These are phyloP conservation scores for Fusarium agapanthi DNA, from an alignment of 2,329 filamentous ascomycete genomes.

Conservation along the genomic window DNA sequence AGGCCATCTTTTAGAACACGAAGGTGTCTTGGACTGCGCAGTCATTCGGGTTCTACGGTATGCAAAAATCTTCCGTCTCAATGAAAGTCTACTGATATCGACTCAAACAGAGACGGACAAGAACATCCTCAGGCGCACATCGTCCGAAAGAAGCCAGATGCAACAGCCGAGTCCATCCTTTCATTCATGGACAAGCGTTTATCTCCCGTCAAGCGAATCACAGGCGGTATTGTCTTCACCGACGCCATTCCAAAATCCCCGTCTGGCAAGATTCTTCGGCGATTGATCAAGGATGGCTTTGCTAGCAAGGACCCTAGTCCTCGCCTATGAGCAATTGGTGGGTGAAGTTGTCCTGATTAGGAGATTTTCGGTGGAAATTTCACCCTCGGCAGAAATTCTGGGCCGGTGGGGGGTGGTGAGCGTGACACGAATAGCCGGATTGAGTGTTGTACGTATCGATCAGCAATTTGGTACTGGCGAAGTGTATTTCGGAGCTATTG, in stretches of 20 bases:
- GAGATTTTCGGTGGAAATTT: not conserved
- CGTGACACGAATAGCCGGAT: not conserved
- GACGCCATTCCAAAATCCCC: not conserved
- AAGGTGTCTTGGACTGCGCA: not conserved
- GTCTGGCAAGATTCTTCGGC: constrained; percentile 10
- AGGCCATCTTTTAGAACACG: constrained; percentile 3
- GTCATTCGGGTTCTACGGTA: constrained; percentile 7
- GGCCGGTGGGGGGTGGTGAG: not conserved
- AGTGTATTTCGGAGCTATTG: not conserved
- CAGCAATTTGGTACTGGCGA: not conserved
- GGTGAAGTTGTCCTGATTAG: not conserved
- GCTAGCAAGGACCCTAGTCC: not conserved
- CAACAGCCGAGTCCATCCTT: not conserved
- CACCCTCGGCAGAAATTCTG: not conserved
- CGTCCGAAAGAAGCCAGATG: not conserved
- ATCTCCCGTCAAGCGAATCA: not conserved
- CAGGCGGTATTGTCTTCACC: not conserved
- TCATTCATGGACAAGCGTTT: not conserved
- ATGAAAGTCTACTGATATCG: too few species aligned
- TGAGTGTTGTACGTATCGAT: not conserved
- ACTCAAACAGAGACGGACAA: not conserved
- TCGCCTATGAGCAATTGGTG: not conserved
- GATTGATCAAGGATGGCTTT: not conserved
- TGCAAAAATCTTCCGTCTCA: too few species aligned
- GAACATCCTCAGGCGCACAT: constrained; percentile 7